Base-by-base conservation (phyloP, 768 basidiomycete genomes). In the Pholiota molesta region DNA sequence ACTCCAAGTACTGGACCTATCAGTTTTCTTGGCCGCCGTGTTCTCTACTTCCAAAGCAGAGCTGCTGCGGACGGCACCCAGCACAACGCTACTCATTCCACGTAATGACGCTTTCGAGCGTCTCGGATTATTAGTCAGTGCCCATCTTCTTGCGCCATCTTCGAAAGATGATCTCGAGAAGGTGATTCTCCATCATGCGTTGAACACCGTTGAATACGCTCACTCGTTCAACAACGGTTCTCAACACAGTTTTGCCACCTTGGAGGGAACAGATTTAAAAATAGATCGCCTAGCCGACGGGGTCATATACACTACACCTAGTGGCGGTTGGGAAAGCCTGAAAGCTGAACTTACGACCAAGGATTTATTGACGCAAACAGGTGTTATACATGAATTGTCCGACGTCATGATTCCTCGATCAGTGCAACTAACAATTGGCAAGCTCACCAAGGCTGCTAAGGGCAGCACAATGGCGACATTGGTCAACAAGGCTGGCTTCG, bases 351-450 rank as follows among this genome's bases (percentile, higher is more conserved):
- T 92, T 44, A 78, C 78, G 65, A 81, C 83, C n/a, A 78, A 74
- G 60, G 81, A 99, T 73, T 76, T 86, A 39, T 83, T 99, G 56
- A 97, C 96, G 0, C 78, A 86, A 63, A 97, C 95, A 8, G 97
- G 97, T 23, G 94, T 91, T 35, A 84, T 98, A 45, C 97, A 99
- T 73, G 90, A 94, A 67, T 78, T 99, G 60, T 88, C 91, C 6
- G 90, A 92, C 66, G 78, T 95, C 53, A 79, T 95, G 71, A 85
- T 99, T 59, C 97, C 97, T 33, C 87, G 95, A 19, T 88, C 91
- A 10, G 88, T 99, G 49, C 79, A 94, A 47, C 78, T 99, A 63
- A 95, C 89, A 5, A 78, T 96, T 33, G 92, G 87, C n/a, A 99
- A 98, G 74, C 82, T 99, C 33, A 82, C 95, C 66, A 88, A 86